Evolutionary conservation across 2,329 filamentous ascomycete species (phyloP).

Genomic region (Colletotrichum siamense): DNA sequence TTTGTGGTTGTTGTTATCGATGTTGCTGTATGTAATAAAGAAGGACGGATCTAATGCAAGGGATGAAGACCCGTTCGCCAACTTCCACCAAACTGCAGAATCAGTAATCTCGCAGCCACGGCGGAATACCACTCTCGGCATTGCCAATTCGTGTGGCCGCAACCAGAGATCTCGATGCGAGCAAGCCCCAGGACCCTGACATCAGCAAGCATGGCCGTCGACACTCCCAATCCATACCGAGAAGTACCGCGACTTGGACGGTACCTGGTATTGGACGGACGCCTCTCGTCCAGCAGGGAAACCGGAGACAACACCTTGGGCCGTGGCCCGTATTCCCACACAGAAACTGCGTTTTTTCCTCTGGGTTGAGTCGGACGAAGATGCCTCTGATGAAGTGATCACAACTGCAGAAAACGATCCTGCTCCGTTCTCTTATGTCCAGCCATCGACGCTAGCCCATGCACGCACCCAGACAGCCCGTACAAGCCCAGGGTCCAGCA

Average conservation of each 20-base stretch:
- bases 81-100: not conserved
- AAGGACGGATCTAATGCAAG: not conserved
- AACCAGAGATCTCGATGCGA: constrained; percentile 20
- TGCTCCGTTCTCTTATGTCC: not conserved
- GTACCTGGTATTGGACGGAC: not conserved
- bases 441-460: constrained; percentile 17
- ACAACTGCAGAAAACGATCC: constrained; percentile 8
- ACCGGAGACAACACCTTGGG: not conserved
- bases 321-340: constrained; percentile 15
- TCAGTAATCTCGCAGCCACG: not conserved
- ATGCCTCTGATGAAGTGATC: constrained; percentile 4
- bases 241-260: constrained; percentile 11
- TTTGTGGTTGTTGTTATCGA: not conserved
- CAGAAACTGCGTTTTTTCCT: constrained; percentile 3
- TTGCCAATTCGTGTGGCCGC: not conserved
- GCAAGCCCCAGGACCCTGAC: constrained; percentile 19
- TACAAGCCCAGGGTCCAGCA: constrained; percentile 14
- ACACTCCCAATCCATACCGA: constrained; percentile 3
- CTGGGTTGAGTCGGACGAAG: constrained; percentile 7
- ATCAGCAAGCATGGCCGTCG: constrained; percentile 12
- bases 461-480: constrained; percentile 6
- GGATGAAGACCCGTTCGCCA: not conserved
- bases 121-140: not conserved
- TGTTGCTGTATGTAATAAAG: not conserved
- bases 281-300: not conserved